These are phyloP conservation scores for Amylostereum areolatum DNA, from an alignment of 1,284 basidiomycete species.

Conservation along the genomic window DNA sequence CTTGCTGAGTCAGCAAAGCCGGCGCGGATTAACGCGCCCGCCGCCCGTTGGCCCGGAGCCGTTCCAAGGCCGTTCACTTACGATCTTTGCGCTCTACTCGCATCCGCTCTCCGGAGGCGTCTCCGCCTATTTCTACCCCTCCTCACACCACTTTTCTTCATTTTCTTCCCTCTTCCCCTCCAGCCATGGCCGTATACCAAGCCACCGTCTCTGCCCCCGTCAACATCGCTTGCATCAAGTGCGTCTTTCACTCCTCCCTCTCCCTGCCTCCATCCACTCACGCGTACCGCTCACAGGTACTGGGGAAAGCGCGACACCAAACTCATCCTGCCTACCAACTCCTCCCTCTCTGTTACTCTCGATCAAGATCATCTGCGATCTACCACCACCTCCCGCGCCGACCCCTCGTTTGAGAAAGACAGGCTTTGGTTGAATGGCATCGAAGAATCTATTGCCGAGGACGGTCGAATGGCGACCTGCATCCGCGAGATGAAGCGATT, in stretches of 20 bases:
- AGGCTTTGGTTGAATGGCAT: constrained; percentile 92
- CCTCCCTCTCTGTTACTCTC: constrained; percentile 94
- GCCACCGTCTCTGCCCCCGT: constrained; percentile 92
- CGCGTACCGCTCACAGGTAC: constrained; percentile 51
- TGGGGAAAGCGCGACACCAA: constrained; percentile 98
- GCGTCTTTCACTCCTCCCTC: constrained; percentile 19
- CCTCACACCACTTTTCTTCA: neutral
- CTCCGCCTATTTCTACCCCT: neutral
- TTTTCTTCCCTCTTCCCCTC: constrained; percentile 15
- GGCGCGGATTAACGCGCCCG: no score
- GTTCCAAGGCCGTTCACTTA: no score
- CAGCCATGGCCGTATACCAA: constrained; percentile 66
- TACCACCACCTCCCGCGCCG: constrained; percentile 88
- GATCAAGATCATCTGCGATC: constrained; percentile 94
- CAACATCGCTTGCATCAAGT: constrained; percentile 98
- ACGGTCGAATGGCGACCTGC: constrained; percentile 79
- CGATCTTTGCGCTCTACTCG: no score
- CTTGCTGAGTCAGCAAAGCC: no score
- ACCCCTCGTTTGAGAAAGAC: constrained; percentile 72
- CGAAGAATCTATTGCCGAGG: constrained; percentile 83
- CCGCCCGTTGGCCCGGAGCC: no score
- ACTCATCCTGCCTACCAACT: constrained; percentile 96
- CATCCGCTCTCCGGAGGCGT: no score
- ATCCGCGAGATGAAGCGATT: constrained; percentile 85
- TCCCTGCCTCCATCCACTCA: constrained; percentile 3